These are phyloP conservation scores for Leptodontidium sp. DNA, from an alignment of 2,329 filamentous ascomycete species.

Conservation along the genomic window DNA sequence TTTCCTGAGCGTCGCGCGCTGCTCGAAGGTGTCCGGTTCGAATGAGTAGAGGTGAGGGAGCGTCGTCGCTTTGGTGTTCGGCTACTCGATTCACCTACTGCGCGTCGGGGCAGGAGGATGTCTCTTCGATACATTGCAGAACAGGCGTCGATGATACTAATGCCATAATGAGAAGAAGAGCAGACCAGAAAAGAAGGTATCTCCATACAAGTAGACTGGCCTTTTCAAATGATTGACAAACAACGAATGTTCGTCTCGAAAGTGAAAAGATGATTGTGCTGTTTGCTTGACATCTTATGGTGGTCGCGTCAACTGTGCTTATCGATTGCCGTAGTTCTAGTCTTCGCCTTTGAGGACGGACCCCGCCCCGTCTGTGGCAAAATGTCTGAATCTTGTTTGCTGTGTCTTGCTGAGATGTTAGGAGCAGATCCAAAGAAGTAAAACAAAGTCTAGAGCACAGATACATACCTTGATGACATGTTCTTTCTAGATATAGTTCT, in stretches of 20 bases:
- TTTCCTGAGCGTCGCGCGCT: conserved; percentile 10
- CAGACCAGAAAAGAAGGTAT: not conserved
- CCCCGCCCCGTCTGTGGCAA: not conserved
- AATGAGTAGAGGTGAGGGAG: not conserved
- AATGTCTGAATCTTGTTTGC: not conserved
- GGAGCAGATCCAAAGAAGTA: not conserved
- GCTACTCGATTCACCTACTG: conserved; percentile 1
- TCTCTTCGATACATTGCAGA: not conserved
- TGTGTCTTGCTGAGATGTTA: not conserved
- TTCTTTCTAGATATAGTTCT: no score
- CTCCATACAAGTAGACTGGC: not conserved
- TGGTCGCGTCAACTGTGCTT: not conserved
- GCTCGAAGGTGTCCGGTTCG: not conserved
- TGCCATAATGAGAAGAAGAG: not conserved
- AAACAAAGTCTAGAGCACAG: not conserved
- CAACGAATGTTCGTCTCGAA: not conserved
- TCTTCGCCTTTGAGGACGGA: not conserved
- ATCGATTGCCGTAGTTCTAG: not conserved
- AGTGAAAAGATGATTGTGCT: not conserved
- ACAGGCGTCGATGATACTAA: not conserved
- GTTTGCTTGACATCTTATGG: not conserved
- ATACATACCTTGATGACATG: not conserved
- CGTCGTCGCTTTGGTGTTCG: conserved; percentile 1
- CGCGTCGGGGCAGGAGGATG: not conserved
- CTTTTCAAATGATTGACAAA: not conserved